Evolutionary conservation across 352 stramenopile genomes (phyloP), one percentile per base, ranked within the genome.

Genomic region (Phytophthora megakarya): DNA sequence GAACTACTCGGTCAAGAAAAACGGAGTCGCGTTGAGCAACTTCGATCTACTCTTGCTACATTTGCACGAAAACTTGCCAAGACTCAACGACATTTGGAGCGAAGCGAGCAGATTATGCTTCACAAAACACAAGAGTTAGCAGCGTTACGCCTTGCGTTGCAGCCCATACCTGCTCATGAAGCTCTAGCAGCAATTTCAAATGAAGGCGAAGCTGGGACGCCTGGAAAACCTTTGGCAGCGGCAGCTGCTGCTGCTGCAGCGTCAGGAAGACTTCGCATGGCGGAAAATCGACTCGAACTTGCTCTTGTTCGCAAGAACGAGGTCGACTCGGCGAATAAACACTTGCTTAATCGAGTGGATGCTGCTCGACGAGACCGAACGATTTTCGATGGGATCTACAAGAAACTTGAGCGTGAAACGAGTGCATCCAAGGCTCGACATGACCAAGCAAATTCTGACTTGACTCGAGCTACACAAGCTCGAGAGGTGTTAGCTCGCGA

Each of bases 331-430:
- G 82, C 86, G 42, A 93, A 91, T 62, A 93, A 93, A 59, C 73
- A 90, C 35, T 63, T 93, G 28, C 81, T 86, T 26, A 67, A 63
- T 50, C 79, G 88, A 45, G 84, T 93, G 39, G 82, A 95, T 30
- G 86, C 88, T 22, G 72, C 86, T 32, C 73, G 84, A 22, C 69
- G 76, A 44, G 82, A 95, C 42, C 77, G 84, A 26, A 75, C 84
- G 38, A 84, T 95, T 53, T 93, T 93, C 55, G 84, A 93, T 48
- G 67, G 81, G 12, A 92, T 95, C 49, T 92, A 95, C 75, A 93
- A 92, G 65, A 93, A 95, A 38, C 72, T 95, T 18, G 86, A 93
- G 67, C 76, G 80, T 6, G 84, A 95, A 63, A 73, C 76, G 39
- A 82, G 70, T 43, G 82, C 84, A 13, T 86, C 51, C 35, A 79